These are phyloP conservation scores for Cetraspora pellucida DNA, from an alignment of 192 early-diverging fungal species.

Conservation along the genomic window DNA sequence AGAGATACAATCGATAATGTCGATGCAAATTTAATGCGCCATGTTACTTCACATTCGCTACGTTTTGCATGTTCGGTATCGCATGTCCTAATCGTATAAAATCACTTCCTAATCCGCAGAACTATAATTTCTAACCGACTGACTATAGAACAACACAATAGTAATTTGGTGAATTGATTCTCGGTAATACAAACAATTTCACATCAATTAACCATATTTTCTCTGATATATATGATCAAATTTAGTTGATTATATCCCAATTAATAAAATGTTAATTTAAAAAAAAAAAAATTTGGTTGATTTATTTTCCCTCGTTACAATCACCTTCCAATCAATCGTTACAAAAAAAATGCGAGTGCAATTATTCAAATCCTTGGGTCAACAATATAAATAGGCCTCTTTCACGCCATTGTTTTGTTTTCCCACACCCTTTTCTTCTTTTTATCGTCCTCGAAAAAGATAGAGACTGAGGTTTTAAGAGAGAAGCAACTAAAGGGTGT, in stretches of 20 bases:
- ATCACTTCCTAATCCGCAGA: no score
- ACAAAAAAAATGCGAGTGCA: neutral
- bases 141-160: no score
- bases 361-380: neutral
- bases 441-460: neutral
- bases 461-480: neutral
- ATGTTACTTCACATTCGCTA: neutral
- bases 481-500: neutral
- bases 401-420: neutral
- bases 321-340: neutral
- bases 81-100: no score
- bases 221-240: neutral
- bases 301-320: no score
- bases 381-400: neutral
- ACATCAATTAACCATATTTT: no score
- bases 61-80: no score
- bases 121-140: no score
- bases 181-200: no score
- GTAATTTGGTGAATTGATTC: no score
- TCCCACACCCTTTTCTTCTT: slow-evolving; percentile 22
- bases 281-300: no score
- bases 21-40: neutral
- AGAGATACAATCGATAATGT: neutral
- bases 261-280: no score
- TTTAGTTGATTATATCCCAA: no score